These are phyloP conservation scores for Aspergillus steynii DNA, from an alignment of 495 filamentous ascomycete species.

Conservation along the genomic window DNA sequence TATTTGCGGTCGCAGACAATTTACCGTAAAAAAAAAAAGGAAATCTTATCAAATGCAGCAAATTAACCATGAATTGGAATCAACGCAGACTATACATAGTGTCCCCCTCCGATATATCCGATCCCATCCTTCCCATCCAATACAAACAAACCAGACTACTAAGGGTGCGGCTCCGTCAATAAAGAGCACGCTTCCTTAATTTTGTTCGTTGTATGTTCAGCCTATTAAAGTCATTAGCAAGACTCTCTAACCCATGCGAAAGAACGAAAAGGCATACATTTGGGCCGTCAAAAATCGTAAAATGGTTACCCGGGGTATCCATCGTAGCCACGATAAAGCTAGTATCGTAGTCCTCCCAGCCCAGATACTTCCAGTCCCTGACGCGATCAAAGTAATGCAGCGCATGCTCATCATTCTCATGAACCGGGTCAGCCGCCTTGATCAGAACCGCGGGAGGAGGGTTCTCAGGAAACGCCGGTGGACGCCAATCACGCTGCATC, in stretches of 20 bases:
- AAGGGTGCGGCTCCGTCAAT: neutral
- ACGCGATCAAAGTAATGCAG: neutral
- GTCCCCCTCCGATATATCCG: neutral
- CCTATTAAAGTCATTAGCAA: neutral
- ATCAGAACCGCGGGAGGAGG: slow-evolving; percentile 6
- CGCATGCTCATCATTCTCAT: neutral
- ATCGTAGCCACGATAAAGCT: slow-evolving; percentile 7
- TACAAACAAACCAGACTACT: neutral
- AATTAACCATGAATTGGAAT: too few relatives aligned
- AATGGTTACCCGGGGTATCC: slow-evolving; percentile 10
- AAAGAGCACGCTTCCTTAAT: neutral
- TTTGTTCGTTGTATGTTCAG: neutral
- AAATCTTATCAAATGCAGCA: too few relatives aligned
- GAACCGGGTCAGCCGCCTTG: neutral
- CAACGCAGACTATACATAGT: neutral
- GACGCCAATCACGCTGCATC: slow-evolving; percentile 12
- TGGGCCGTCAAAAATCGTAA: slow-evolving; percentile 6
- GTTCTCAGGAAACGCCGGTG: neutral
- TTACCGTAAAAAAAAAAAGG: too few relatives aligned
- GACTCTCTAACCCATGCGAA: too few relatives aligned
- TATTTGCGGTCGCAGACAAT: too few relatives aligned
- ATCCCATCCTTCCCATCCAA: neutral
- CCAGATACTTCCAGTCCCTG: slow-evolving; percentile 7
- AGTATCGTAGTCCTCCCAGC: slow-evolving; percentile 9
- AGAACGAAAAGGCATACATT: neutral